Conservation (phyloP, 2,329 filamentous ascomycete species). For the Colletotrichum sp. region DNA sequence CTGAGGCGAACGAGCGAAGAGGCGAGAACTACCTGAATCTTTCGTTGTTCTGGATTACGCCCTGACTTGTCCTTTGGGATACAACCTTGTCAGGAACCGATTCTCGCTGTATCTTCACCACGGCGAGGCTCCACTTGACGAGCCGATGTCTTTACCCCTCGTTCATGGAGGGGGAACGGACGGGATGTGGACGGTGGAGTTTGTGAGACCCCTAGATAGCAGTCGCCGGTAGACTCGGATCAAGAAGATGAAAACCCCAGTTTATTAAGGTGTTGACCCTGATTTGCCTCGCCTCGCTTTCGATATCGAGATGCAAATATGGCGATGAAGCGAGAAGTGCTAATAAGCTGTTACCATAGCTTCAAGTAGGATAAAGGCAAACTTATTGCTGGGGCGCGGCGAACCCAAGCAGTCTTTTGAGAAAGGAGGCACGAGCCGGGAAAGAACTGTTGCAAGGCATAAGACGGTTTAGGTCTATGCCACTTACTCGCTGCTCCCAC, state of each 20-base stretch:
- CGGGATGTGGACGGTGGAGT: neutral
- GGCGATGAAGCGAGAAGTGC: neutral
- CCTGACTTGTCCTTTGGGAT: neutral
- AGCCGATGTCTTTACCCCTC: neutral
- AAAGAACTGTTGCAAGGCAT: neutral
- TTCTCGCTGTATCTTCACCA: neutral
- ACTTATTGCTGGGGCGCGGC: neutral
- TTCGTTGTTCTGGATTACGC: neutral
- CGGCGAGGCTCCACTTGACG: neutral
- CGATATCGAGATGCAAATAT: neutral
- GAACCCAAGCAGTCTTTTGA: neutral
- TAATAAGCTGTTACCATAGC: conserved; percentile 17
- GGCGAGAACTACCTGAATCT: neutral
- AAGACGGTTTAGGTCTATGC: neutral
- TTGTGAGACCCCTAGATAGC: neutral
- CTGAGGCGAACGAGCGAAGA: neutral
- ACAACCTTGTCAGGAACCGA: neutral
- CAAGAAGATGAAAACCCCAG: neutral
- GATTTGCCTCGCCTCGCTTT: neutral
- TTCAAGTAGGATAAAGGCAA: neutral
- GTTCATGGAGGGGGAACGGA: neutral
- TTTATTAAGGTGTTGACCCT: neutral
- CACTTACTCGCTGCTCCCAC: neutral
- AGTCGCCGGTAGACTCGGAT: neutral
- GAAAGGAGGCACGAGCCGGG: neutral